Conservation (phyloP, 108 stramenopile species). For the Schizochytrium sp. region DNA sequence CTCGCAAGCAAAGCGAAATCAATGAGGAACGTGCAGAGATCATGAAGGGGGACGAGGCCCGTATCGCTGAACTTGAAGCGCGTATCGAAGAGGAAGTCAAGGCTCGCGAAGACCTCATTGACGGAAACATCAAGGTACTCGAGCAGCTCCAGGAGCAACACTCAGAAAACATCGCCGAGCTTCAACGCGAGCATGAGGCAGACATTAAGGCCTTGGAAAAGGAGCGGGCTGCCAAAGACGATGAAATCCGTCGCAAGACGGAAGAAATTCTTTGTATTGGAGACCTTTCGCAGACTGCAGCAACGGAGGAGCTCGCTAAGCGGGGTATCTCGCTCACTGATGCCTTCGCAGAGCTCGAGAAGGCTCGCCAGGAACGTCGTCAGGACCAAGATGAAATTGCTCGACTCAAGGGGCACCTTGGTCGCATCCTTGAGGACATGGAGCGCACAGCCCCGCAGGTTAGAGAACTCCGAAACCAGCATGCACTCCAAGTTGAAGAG, state of each 20-base stretch:
- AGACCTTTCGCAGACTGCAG: conserved; percentile 11
- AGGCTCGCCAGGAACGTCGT: conserved; percentile 18
- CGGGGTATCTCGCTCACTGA: conserved; percentile 24
- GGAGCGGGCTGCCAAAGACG: background rate
- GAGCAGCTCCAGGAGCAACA: background rate
- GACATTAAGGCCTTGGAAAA: conserved; percentile 21
- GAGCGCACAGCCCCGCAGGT: conserved; percentile 19
- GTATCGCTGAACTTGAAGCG: background rate
- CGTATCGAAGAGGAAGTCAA: background rate
- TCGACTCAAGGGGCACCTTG: conserved; percentile 12
- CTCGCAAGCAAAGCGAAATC: conserved; percentile 32
- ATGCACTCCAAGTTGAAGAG: background rate
- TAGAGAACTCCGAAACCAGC: background rate
- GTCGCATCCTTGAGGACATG: conserved; percentile 44
- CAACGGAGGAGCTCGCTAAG: conserved; percentile 31
- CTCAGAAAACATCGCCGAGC: background rate
- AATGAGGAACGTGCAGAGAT: background rate
- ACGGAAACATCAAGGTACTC: background rate
- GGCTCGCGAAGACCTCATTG: background rate
- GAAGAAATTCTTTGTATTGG: background rate
- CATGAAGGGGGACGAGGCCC: conserved; percentile 11
- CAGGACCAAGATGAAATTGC: background rate
- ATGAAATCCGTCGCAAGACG: conserved; percentile 14
- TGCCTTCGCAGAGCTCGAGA: background rate
- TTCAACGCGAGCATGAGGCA: background rate